These are phyloP conservation scores for Papiliotrema laurentii DNA, from an alignment of 1,284 basidiomycete genomes.

Conservation along the genomic window DNA sequence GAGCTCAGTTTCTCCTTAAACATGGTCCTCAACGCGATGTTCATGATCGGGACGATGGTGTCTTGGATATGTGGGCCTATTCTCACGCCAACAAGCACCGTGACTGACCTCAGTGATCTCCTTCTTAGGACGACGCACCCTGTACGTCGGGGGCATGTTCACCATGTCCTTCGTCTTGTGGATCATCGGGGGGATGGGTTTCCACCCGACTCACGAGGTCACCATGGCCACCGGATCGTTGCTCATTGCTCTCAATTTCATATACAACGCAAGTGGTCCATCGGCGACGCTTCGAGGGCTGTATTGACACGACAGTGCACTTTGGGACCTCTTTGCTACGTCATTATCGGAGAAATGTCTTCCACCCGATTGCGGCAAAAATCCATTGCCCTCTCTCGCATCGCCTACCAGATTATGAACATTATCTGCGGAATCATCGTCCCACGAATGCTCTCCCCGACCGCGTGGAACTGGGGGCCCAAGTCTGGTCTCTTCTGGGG, in stretches of 20 bases:
- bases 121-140: constrained; percentile 8
- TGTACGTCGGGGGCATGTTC: constrained; percentile 10
- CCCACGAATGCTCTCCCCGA: constrained; percentile 8
- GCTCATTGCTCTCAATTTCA: constrained; percentile 25
- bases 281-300: neutral
- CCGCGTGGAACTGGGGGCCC: constrained; percentile 23
- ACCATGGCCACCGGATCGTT: constrained; percentile 37
- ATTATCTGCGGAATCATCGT: constrained; percentile 33
- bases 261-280: constrained; percentile 9
- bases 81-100: constrained; percentile 14
- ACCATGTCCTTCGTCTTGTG: constrained; percentile 8
- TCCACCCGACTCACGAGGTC: neutral
- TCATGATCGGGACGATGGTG: constrained; percentile 24
- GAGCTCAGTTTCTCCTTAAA: constrained; percentile 11
- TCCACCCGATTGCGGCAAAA: constrained; percentile 26
- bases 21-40: constrained; percentile 10
- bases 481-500: constrained; percentile 45
- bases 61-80: constrained; percentile 30
- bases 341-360: constrained; percentile 12
- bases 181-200: constrained; percentile 6
- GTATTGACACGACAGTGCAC: constrained; percentile 7
- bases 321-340: constrained; percentile 24
- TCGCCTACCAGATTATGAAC: constrained; percentile 39
- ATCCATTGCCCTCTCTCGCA: constrained; percentile 50
- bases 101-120: constrained; percentile 15